These are phyloP conservation scores for Marasmius fiardii DNA, from an alignment of 1,284 basidiomycete genomes.

Conservation along the genomic window DNA sequence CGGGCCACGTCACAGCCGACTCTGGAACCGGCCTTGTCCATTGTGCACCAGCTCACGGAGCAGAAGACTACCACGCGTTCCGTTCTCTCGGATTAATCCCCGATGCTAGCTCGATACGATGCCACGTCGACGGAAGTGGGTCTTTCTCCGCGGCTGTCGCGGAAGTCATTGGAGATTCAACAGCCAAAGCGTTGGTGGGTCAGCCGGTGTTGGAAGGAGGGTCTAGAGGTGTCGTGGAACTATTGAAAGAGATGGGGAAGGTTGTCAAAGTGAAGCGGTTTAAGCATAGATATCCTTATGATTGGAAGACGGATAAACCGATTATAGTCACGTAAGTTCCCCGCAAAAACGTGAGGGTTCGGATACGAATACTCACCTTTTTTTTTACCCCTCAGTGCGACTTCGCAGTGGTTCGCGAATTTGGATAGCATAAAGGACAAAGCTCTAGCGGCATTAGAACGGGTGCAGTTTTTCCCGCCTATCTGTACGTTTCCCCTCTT, in stretches of 20 bases:
- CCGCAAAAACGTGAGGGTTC: neutral
- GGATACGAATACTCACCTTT: neutral
- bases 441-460: conserved; percentile 70
- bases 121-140: conserved; percentile 85
- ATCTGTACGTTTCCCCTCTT: conserved; percentile 51
- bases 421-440: conserved; percentile 79
- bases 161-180: conserved; percentile 47
- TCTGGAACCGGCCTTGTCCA: conserved; percentile 98
- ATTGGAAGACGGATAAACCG: conserved; percentile 95
- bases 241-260: conserved; percentile 58
- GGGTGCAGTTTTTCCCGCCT: conserved; percentile 74
- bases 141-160: conserved; percentile 60
- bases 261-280: conserved; percentile 72
- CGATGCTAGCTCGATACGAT: conserved; percentile 44
- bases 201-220: conserved; percentile 75
- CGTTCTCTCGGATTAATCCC: conserved; percentile 45
- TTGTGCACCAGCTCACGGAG: conserved; percentile 92
- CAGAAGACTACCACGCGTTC: conserved; percentile 87
- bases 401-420: conserved; percentile 98
- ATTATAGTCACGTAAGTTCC: conserved; percentile 79
- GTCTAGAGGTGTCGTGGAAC: conserved; percentile 58
- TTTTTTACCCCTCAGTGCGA: conserved; percentile 78
- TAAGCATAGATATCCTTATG: conserved; percentile 92
- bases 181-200: conserved; percentile 54
- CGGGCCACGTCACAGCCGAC: conserved; percentile 77